Base-by-base conservation (phyloP, 352 stramenopile genomes). In the Aphanomyces euteiches region DNA sequence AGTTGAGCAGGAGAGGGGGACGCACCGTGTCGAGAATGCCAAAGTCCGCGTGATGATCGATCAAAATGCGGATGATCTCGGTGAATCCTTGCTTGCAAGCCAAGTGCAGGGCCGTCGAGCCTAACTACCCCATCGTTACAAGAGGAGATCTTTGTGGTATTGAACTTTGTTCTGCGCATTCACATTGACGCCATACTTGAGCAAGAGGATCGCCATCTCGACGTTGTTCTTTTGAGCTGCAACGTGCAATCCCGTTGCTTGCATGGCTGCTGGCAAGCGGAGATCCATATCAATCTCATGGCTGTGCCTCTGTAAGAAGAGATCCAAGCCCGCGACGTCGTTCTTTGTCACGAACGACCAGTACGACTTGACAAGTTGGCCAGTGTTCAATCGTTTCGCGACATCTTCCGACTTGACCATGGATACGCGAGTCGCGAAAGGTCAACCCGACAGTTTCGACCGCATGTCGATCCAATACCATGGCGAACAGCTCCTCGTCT, bases 131-230 rank as follows among this genome's bases (percentile, higher is more conserved):
- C 17, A 8, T 15, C 37, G 47, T 50, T 15, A 61, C 7, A 12
- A 58, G 4, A 37, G 10, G 57, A 47, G 43, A 10, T 67, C 39
- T 43, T 61, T 19, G 47, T 12, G 19, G 8, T 47, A 10, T 8
- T 21, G 28, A 7, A 70, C 64, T 47, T 70, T 70, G 64, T 70
- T 70, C 48, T 70, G 64, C 4, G 64, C 64, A 34, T 70, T 70
- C 17, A 70, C 53, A n/a, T 63, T 6, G 2, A 70, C 64, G 6
- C 64, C 64, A 10, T 63, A 40, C 17, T 19, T 8, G 15, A 70
- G 54, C 15, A 70, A 70, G 39, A 70, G 28, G 5, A 21, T 19
- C 15, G 47, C 64, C 45, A 70, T 63, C 17, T 37, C 36, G 6
- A 36, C 17, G 54, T 63, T 70, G 48, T 70, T 70, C 40, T 70